Conservation (phyloP, 2,329 filamentous ascomycete species). For the Trichocomaceae sp. region DNA sequence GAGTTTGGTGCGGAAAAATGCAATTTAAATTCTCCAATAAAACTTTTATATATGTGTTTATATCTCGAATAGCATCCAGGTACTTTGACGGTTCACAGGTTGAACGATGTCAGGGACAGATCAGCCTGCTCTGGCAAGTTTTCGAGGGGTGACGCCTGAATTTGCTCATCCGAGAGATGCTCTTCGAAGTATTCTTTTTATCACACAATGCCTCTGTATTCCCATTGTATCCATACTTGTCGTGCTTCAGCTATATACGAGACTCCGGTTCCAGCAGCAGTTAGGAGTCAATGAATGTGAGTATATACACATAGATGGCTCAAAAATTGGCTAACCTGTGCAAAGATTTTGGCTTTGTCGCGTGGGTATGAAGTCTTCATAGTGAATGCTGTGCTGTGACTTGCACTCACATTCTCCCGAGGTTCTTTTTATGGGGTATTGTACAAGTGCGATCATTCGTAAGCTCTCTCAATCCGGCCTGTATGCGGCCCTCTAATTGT, state of each 20-base stretch:
- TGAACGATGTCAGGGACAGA: not conserved
- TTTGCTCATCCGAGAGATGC: constrained; percentile 22
- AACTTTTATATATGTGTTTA: too few relatives aligned
- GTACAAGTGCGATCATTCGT: constrained; percentile 30
- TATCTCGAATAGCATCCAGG: not conserved
- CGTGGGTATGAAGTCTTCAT: constrained; percentile 17
- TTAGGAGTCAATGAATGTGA: constrained; percentile 30
- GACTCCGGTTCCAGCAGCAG: constrained; percentile 26
- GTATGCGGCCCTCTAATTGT: constrained; percentile 13
- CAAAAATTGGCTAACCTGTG: constrained; percentile 8
- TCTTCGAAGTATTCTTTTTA: constrained; percentile 27
- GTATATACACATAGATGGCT: constrained; percentile 14
- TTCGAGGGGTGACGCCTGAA: constrained; percentile 16
- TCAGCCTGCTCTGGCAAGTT: constrained; percentile 12
- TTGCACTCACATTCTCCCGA: constrained; percentile 5
- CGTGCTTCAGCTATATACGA: constrained; percentile 25
- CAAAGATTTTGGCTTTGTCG: constrained; percentile 12
- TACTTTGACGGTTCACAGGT: not conserved
- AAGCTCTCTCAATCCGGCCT: constrained; percentile 13
- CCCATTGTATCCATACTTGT: constrained; percentile 29
- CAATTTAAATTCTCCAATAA: too few relatives aligned
- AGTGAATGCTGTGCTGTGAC: not conserved
- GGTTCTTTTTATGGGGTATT: constrained; percentile 16
- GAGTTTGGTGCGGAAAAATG: too few relatives aligned
- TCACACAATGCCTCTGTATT: constrained; percentile 33